phyloP scores from a whole-genome alignment of 2,329 filamentous ascomycete genomes.

The Penicillium sp. region DNA sequence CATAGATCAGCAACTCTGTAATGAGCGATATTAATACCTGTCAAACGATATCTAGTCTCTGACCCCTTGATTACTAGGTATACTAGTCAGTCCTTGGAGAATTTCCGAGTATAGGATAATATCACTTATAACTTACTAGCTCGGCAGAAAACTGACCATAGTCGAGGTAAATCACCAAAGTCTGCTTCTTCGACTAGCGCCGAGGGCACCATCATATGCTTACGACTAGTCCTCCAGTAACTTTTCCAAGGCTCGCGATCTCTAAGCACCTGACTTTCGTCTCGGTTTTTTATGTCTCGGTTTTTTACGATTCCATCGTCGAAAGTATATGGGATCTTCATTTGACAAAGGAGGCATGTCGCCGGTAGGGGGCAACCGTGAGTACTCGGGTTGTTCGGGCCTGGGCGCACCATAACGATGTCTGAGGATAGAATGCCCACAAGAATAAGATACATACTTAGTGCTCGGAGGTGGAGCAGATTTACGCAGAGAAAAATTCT shows the following conservation, averaged over 20 bases:
- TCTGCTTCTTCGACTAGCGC: constrained; percentile 1
- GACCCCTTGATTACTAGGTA: constrained; percentile 5
- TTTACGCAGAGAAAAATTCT: background rate
- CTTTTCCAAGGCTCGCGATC: background rate
- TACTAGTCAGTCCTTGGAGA: background rate
- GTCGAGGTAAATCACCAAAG: background rate
- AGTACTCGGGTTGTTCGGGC: background rate
- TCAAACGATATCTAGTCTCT: background rate
- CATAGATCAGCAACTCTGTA: background rate
- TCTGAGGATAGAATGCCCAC: background rate
- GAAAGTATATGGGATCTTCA: background rate
- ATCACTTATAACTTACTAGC: background rate
- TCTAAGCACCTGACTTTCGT: background rate
- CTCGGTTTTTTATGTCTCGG: background rate
- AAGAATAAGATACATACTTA: background rate
- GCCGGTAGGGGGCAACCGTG: background rate
- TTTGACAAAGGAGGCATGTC: constrained; percentile 3
- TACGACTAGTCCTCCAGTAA: background rate
- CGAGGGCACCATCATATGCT: constrained; percentile 6
- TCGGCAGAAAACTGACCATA: constrained; percentile 4
- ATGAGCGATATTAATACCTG: background rate
- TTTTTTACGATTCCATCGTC: background rate
- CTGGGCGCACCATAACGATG: background rate
- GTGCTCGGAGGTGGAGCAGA: background rate
- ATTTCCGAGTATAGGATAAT: background rate